Evolutionary conservation across 2,329 filamentous ascomycete species (phyloP).

Genomic region (Nannizziopsis barbatae): DNA sequence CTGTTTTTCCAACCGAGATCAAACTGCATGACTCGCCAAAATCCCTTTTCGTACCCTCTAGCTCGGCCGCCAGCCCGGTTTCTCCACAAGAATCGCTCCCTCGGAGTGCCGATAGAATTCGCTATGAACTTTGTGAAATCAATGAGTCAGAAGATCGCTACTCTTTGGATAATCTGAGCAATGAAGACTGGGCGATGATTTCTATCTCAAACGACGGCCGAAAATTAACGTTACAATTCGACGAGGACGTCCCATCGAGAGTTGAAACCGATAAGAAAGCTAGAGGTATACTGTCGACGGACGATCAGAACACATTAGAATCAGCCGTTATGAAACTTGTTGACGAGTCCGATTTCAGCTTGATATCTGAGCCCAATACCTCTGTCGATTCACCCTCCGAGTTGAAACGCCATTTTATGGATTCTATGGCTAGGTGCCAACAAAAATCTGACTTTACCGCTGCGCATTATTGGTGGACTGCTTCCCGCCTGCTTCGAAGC

Average conservation of each 20-base stretch:
- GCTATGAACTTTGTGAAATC: conserved; percentile 32
- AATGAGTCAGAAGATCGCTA: conserved; percentile 38
- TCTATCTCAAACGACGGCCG: conserved; percentile 66
- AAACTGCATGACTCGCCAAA: conserved; percentile 19
- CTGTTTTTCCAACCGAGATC: conserved; percentile 25
- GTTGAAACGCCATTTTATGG: conserved; percentile 39
- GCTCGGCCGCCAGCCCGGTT: conserved; percentile 11
- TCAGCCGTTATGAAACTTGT: conserved; percentile 71
- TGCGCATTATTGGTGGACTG: conserved; percentile 76
- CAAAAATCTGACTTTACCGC: conserved; percentile 72
- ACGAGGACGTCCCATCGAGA: not conserved
- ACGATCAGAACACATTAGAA: conserved; percentile 69
- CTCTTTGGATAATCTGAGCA: conserved; percentile 61
- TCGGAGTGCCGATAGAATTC: conserved; percentile 31
- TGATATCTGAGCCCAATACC: conserved; percentile 13
- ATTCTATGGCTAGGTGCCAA: conserved; percentile 64
- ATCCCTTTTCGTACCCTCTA: conserved; percentile 13
- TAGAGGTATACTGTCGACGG: conserved; percentile 41
- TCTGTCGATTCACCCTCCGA: not conserved
- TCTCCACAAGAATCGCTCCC: conserved; percentile 21
- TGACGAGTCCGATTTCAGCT: conserved; percentile 67
- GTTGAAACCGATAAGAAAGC: not conserved
- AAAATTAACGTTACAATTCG: conserved; percentile 4
- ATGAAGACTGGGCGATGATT: conserved; percentile 71
- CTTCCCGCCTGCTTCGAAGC: conserved; percentile 58